A percentile compares a stretch with the other conserved stretches of the same genome.
Conservation (phyloP, 1,139 yeast species). For the Geotrichum histeridarum region DNA sequence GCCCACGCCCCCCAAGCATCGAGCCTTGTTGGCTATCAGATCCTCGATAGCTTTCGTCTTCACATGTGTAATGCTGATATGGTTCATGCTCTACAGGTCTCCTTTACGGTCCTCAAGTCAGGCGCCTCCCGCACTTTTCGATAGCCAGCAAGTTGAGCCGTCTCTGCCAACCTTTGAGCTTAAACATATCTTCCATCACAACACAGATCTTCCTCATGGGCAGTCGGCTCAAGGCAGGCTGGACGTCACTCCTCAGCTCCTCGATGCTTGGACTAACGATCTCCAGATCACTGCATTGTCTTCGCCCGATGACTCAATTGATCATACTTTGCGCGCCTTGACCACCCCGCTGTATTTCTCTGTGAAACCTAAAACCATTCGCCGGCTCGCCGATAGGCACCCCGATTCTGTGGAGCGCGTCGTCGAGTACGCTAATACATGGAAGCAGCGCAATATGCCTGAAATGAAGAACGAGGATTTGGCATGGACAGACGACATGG, state of each 20-base stretch:
- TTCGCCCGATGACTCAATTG: background rate
- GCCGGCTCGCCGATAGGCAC: slow-evolving; percentile 52
- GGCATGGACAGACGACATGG: slow-evolving; percentile 33
- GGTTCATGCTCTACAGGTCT: background rate
- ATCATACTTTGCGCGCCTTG: slow-evolving; percentile 6
- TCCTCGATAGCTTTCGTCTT: background rate
- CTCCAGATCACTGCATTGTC: background rate
- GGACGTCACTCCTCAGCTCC: slow-evolving; percentile 7
- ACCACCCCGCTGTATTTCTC: slow-evolving; percentile 1
- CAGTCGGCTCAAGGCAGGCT: slow-evolving; percentile 11
- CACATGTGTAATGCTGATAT: background rate
- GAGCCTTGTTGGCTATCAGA: background rate
- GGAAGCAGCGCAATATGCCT: slow-evolving; percentile 19
- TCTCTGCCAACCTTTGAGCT: slow-evolving; percentile 7
- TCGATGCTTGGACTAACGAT: background rate
- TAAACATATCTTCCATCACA: slow-evolving; percentile 18
- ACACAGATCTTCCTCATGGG: slow-evolving; percentile 15
- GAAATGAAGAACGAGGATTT: slow-evolving; percentile 23
- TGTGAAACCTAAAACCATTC: slow-evolving; percentile 32
- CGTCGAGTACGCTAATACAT: slow-evolving; percentile 49
- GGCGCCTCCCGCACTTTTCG: background rate
- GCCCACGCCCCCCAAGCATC: background rate
- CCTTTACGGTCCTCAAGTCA: background rate
- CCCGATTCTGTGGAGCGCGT: slow-evolving; percentile 66
- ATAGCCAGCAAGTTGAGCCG: background rate